phyloP scores from a whole-genome alignment of 176 grass and related monocot genomes.

The Guadua angustifolia region DNA sequence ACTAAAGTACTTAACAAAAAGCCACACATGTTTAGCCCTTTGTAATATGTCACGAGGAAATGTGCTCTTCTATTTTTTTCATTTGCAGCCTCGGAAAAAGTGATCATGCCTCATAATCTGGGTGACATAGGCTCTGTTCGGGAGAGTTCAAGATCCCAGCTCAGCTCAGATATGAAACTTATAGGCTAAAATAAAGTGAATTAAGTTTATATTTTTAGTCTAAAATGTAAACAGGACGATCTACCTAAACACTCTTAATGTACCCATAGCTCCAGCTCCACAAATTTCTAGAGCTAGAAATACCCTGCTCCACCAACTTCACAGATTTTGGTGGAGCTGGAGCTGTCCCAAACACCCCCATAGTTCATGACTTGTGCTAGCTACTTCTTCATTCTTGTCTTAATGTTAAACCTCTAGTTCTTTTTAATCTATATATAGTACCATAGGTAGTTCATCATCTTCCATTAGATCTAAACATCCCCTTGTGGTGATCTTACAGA shows the following conservation, averaged over 20 bases:
- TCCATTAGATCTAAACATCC: constrained; percentile 3
- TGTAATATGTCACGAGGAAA: constrained; percentile 55
- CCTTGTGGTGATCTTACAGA: background rate
- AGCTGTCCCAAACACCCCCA: no score
- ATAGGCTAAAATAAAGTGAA: no score
- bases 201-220: no score
- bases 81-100: constrained; percentile 26
- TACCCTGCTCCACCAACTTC: no score
- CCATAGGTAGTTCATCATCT: constrained; percentile 34
- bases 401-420: background rate
- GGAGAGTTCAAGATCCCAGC: no score
- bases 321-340: no score
- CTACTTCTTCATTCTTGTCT: constrained; percentile 24
- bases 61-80: constrained; percentile 7
- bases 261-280: no score
- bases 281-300: no score
- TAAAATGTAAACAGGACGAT: no score
- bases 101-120: constrained; percentile 35
- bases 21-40: constrained; percentile 39
- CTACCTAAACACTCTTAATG: no score
- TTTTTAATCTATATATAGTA: background rate
- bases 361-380: constrained; percentile 6
- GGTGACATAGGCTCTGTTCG: no score
- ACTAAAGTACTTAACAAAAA: constrained; percentile 34
- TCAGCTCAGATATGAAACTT: no score